Evolutionary conservation across 2,329 filamentous ascomycete genomes (phyloP).

Genomic region (Phialophora macrospora): DNA sequence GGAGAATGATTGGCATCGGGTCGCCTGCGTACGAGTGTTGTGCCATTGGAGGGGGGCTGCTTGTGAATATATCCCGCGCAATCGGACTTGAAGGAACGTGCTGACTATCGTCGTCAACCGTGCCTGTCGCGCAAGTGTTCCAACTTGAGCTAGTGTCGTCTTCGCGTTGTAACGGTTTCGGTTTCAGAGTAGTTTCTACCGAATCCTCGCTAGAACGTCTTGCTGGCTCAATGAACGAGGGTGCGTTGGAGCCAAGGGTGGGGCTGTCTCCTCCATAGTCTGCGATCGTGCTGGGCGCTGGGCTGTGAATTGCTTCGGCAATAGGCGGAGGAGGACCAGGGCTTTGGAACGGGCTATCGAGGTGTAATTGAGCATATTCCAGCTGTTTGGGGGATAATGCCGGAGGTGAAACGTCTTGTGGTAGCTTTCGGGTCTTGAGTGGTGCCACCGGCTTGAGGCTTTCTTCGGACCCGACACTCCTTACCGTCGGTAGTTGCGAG

Average conservation of each 20-base stretch:
- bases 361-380: slow-evolving; percentile 14
- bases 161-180: slow-evolving; percentile 33
- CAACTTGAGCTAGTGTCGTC: slow-evolving; percentile 59
- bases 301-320: slow-evolving; percentile 20
- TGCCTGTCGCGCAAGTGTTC: slow-evolving; percentile 65
- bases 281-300: slow-evolving; percentile 22
- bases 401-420: slow-evolving; percentile 38
- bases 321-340: slow-evolving; percentile 21
- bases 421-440: slow-evolving; percentile 49
- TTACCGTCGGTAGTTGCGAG: slow-evolving; percentile 39
- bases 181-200: slow-evolving; percentile 10
- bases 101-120: slow-evolving; percentile 41
- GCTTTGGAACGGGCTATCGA: slow-evolving; percentile 35
- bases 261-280: slow-evolving; percentile 31
- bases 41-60: slow-evolving; percentile 46
- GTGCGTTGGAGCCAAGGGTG: slow-evolving; percentile 27
- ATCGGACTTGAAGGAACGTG: slow-evolving; percentile 41
- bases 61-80: slow-evolving; percentile 48
- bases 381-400: slow-evolving; percentile 16
- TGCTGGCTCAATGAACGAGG: slow-evolving; percentile 15
- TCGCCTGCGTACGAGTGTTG: slow-evolving; percentile 33
- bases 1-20: slow-evolving; percentile 47
- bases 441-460: slow-evolving; percentile 51
- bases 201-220: slow-evolving; percentile 31
- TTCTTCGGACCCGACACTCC: slow-evolving; percentile 41